These are phyloP conservation scores for Diospyros kaki DNA, from an alignment of 148 eudicot genomes.

Conservation along the genomic window DNA sequence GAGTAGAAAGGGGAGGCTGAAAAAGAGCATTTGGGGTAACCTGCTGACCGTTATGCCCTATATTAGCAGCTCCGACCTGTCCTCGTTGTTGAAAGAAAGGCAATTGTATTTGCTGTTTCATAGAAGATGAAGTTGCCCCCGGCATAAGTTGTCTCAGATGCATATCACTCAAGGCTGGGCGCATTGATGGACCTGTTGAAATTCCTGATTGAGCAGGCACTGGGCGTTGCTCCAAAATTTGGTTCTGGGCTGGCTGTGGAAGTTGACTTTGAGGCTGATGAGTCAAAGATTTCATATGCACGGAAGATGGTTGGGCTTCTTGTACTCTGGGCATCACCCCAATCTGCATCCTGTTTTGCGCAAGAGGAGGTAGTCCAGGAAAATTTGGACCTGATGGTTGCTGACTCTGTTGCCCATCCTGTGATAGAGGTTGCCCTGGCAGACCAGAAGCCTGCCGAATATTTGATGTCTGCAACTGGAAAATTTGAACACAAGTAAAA, in stretches of 20 bases:
- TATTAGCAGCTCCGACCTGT: conserved; percentile 17
- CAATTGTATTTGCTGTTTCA: conserved; percentile 41
- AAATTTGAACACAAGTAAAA: conserved; percentile 11
- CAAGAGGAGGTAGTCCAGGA: conserved; percentile 62
- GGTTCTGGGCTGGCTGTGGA: conserved; percentile 9
- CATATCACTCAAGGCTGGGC: conserved; percentile 24
- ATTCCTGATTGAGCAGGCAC: conserved; percentile 34
- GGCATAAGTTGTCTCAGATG: conserved; percentile 32
- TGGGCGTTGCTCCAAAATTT: conserved; percentile 29
- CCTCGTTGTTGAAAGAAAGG: conserved; percentile 40
- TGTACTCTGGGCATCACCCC: conserved; percentile 26
- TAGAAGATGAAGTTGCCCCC: conserved; percentile 30
- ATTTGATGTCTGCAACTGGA: conserved; percentile 89
- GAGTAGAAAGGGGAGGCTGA: conserved; percentile 26
- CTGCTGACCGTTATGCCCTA: conserved; percentile 22
- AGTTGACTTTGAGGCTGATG: conserved; percentile 17
- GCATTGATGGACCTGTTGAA: conserved; percentile 34
- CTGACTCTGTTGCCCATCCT: conserved; percentile 40
- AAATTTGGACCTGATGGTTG: conserved; percentile 34
- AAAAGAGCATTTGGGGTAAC: conserved; percentile 23
- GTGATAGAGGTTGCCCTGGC: conserved; percentile 35
- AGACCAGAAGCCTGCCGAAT: conserved; percentile 50
- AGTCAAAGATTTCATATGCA: conserved; percentile 35
- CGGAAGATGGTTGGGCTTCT: conserved; percentile 36
- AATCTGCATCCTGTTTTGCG: conserved; percentile 33